Evolutionary conservation across 345 rosid genomes (phyloP).

Genomic region (Melaleuca alternifolia): DNA sequence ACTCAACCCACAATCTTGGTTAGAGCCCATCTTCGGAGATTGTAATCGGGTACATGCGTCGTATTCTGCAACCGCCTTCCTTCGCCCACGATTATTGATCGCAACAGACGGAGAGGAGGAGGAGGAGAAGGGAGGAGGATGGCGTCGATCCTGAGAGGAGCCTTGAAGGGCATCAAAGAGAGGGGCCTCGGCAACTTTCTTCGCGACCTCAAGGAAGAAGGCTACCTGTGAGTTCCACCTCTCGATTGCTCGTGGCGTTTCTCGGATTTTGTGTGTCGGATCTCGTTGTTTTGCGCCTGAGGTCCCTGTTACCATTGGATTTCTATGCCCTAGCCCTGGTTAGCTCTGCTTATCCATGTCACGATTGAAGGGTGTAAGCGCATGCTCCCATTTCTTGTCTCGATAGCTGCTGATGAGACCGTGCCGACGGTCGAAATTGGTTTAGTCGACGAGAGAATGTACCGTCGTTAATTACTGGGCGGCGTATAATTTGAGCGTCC

Average conservation of each 20-base stretch:
- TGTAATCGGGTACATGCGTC: neutral
- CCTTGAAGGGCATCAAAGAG: slow-evolving; percentile 51
- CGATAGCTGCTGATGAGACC: neutral
- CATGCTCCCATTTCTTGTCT: neutral
- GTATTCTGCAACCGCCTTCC: neutral
- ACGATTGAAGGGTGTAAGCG: neutral
- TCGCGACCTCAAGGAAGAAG: slow-evolving; percentile 59
- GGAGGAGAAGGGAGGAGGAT: slow-evolving; percentile 10
- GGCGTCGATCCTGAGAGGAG: slow-evolving; percentile 75
- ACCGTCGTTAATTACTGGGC: neutral
- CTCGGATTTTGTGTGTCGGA: neutral
- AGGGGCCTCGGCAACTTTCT: slow-evolving; percentile 63
- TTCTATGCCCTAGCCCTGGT: neutral
- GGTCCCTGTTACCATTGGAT: neutral
- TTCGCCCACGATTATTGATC: neutral
- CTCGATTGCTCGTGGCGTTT: neutral
- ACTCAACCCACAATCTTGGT: neutral
- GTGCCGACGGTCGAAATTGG: neutral
- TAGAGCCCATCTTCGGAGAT: neutral
- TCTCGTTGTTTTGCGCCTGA: neutral
- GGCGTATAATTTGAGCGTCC: neutral
- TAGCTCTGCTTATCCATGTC: neutral
- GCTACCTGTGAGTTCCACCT: slow-evolving; percentile 40
- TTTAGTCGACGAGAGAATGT: neutral
- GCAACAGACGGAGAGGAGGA: neutral